Conservation (phyloP, 73 alveolate genomes). For the Paramecium sexaurelia region DNA sequence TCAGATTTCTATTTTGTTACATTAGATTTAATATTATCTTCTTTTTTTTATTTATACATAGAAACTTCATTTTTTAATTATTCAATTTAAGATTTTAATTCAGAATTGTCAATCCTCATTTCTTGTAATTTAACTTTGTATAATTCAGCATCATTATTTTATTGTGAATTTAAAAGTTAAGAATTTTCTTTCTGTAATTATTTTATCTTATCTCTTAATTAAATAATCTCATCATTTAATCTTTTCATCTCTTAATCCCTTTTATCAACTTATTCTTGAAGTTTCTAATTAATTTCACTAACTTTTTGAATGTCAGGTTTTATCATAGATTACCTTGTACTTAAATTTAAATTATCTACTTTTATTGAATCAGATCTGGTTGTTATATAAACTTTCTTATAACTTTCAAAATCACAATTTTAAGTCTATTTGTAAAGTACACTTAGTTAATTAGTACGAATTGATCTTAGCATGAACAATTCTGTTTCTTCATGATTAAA, state of each 20-base stretch:
- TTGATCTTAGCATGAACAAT: neutral
- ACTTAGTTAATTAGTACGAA: neutral
- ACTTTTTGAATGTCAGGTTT: constrained; percentile 1
- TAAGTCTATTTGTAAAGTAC: neutral
- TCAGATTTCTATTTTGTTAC: neutral
- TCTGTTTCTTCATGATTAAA: constrained; percentile 12
- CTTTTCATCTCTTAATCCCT: neutral
- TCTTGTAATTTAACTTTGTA: neutral
- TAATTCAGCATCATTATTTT: neutral
- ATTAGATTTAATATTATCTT: neutral
- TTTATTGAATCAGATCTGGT: neutral
- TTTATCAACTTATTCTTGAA: neutral
- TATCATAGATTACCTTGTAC: neutral
- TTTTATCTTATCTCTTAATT: neutral
- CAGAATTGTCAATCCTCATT: neutral
- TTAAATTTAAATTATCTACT: neutral
- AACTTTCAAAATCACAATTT: constrained; percentile 15
- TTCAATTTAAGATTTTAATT: neutral
- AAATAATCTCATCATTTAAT: neutral
- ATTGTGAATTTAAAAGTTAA: neutral
- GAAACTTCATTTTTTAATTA: neutral
- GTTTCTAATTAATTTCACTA: neutral
- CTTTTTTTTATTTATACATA: neutral
- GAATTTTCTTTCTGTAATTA: constrained; percentile 2
- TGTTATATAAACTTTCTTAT: neutral